A percentile compares a stretch with the other conserved stretches of the same genome.
phyloP scores from a whole-genome alignment of 805 yeast species.

The Candida gorgasii region DNA sequence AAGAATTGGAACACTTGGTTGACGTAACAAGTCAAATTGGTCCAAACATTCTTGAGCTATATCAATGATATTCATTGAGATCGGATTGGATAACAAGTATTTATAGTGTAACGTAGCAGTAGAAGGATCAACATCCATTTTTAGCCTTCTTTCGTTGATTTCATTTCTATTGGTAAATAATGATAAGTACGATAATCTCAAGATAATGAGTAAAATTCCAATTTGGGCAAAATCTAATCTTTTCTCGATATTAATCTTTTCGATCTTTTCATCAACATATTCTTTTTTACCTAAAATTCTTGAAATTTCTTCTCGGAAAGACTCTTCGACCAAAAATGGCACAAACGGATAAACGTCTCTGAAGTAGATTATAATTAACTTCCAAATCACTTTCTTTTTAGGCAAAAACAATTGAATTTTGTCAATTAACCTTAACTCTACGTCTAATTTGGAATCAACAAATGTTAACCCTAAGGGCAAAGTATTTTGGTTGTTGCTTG shows the following conservation, averaged over 20 bases:
- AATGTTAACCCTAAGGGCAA: conserved; percentile 35
- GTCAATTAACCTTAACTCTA: conserved; percentile 30
- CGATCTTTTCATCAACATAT: conserved; percentile 24
- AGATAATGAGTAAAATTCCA: conserved; percentile 40
- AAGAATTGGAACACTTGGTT: conserved; percentile 29
- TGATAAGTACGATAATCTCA: conserved; percentile 45
- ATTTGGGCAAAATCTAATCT: conserved; percentile 42
- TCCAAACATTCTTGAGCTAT: conserved; percentile 57
- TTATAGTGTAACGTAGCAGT: conserved; percentile 27
- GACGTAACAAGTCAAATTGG: conserved; percentile 51
- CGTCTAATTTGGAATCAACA: conserved; percentile 30
- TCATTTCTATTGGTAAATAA: conserved; percentile 31
- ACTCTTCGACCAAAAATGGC: conserved; percentile 46
- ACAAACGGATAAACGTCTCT: conserved; percentile 45
- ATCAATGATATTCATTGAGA: conserved; percentile 44
- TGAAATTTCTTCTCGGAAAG: conserved; percentile 30
- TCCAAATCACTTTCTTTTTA: conserved; percentile 36
- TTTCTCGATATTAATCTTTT: conserved; percentile 31
- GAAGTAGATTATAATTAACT: conserved; percentile 44
- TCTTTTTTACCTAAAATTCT: conserved; percentile 35
- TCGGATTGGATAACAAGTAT: conserved; percentile 47
- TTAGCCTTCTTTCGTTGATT: conserved; percentile 28
- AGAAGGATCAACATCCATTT: conserved; percentile 21
- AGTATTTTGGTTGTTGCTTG: conserved; percentile 17
- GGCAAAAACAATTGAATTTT: conserved; percentile 43